Evolutionary conservation across 805 yeast species (phyloP), one percentile per base, ranked within the genome.

Genomic region (Candida stauntonica): DNA sequence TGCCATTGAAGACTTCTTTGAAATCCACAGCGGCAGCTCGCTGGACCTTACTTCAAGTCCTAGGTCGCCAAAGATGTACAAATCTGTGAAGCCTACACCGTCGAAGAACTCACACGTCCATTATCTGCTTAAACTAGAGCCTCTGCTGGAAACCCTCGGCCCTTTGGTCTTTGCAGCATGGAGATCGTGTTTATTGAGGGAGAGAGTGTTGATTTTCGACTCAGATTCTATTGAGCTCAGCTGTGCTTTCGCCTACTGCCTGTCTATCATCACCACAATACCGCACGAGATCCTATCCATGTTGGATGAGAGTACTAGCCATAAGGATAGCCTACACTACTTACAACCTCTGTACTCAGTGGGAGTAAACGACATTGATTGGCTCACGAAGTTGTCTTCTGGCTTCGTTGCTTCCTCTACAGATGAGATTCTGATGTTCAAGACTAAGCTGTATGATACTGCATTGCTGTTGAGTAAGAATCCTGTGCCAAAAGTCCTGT

Each of bases 161-260:
- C 89, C 93, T 1, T 61, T 80, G 35, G 63, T 79, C 3, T 83
- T 81, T 52, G 72, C 67, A 28, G 55, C 81, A 5, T 85, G 81
- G 78, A 82, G 79, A 58, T 66, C 76, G 24, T 72, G 79, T 3
- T 58, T 85, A 28, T 52, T 81, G 24, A 62, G 93, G 15, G 71
- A 76, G 41, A 62, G 76, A 26, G 67, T 85, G 5, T 44, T 85
- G 3, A 44, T 81, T 1, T 67, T 69, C 50, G 56, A 66, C 50
- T 42, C 61, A 34, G 42, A 50, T 39, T 34, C 64, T 16, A 56
- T 71, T 11, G 70, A 66, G 31, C 54, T 55, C 26, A 55, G 64
- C 35, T 67, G 78, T 33, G 67, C 77, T 13, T 75, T 73, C 55
- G 67, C 76, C 5, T 82, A 80, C 52, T 62, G 81, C 18, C 52